Conservation (phyloP, 208 protist genomes). For the Wallacemonas sp. region DNA sequence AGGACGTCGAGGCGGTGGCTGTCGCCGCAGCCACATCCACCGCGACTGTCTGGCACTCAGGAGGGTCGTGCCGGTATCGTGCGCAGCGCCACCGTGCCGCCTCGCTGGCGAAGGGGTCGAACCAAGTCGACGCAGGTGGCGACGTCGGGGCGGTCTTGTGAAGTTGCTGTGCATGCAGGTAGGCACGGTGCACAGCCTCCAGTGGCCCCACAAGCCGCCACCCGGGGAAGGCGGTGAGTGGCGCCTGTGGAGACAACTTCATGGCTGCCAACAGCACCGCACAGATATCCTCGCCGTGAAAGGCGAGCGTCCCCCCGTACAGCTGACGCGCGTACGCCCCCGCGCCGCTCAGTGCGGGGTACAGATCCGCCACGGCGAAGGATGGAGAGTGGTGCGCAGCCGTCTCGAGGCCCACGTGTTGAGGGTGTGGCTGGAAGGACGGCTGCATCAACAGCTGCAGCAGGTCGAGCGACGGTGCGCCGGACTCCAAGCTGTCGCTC, state of each 20-base stretch:
- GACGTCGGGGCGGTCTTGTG: not conserved
- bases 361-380: not conserved
- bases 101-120: slow-evolving; percentile 11
- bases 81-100: slow-evolving; percentile 21
- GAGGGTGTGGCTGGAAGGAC: not conserved
- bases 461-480: not conserved
- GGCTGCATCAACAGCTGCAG: slow-evolving; percentile 7
- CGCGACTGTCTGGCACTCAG: slow-evolving; percentile 38
- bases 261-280: slow-evolving; percentile 26
- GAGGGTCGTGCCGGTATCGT: slow-evolving; percentile 39
- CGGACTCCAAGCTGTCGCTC: not conserved
- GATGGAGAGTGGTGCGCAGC: not conserved
- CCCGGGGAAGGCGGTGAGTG: slow-evolving; percentile 24
- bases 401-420: not conserved
- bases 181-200: slow-evolving; percentile 16
- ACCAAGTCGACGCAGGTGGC: not conserved
- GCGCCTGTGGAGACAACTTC: slow-evolving; percentile 3
- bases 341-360: not conserved
- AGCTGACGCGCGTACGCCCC: slow-evolving; percentile 1
- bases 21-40: not conserved
- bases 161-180: slow-evolving; percentile 5
- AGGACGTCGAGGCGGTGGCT: not conserved
- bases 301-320: slow-evolving; percentile 16
- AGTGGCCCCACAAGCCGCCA: slow-evolving; percentile 39
- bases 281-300: slow-evolving; percentile 16